Conservation (phyloP, 2,329 filamentous ascomycete genomes). For the Paraphoma chrysanthemicola region DNA sequence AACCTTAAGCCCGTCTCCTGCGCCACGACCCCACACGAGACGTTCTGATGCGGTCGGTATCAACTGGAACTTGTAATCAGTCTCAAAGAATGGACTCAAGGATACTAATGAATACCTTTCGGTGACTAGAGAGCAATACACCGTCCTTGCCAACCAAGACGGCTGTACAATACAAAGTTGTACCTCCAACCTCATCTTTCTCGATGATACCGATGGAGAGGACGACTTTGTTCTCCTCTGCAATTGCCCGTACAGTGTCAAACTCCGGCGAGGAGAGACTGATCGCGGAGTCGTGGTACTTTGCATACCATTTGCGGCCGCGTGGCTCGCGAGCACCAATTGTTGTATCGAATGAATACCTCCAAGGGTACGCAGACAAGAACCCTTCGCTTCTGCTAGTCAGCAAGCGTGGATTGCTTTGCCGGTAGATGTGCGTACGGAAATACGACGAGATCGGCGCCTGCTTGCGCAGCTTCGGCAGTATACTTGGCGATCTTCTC, state of each 20-base stretch:
- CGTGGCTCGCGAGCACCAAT: slow-evolving; percentile 51
- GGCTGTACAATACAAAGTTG: slow-evolving; percentile 52
- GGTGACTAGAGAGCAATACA: slow-evolving; percentile 45
- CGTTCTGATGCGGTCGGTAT: slow-evolving; percentile 53
- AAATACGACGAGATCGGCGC: slow-evolving; percentile 52
- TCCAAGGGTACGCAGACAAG: slow-evolving; percentile 53
- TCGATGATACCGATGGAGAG: slow-evolving; percentile 52
- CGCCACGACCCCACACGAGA: slow-evolving; percentile 50
- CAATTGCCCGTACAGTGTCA: slow-evolving; percentile 42
- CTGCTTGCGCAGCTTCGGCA: slow-evolving; percentile 39
- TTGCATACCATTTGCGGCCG: slow-evolving; percentile 53
- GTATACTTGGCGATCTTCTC: slow-evolving; percentile 5
- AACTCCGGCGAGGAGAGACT: slow-evolving; percentile 50
- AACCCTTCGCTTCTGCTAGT: slow-evolving; percentile 46
- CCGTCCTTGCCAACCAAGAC: slow-evolving; percentile 49
- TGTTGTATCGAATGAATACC: slow-evolving; percentile 54
- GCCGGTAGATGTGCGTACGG: slow-evolving; percentile 38
- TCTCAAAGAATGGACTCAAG: background rate
- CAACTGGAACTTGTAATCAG: slow-evolving; percentile 29
- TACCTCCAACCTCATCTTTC: slow-evolving; percentile 41
- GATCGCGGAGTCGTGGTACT: slow-evolving; percentile 50
- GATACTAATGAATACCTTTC: slow-evolving; percentile 39
- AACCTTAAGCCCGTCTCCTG: slow-evolving; percentile 51
- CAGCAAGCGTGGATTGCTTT: background rate
- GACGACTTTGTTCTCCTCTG: slow-evolving; percentile 44